These are phyloP conservation scores for Fusarium camptoceras DNA, from an alignment of 2,329 filamentous ascomycete species.

Conservation along the genomic window DNA sequence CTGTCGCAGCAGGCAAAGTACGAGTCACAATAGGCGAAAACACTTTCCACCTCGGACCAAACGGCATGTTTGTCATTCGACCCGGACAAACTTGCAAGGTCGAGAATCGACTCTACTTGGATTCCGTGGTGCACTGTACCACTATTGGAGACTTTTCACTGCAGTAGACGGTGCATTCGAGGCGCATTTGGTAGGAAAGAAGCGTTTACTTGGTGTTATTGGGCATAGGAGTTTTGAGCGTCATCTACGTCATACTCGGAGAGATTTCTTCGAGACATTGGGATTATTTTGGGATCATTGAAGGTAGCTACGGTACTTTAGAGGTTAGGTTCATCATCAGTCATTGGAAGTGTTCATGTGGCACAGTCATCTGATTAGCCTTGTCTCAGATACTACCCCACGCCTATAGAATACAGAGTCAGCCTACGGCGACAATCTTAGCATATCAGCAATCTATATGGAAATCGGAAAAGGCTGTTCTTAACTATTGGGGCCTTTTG, in stretches of 20 bases:
- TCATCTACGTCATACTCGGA: not conserved
- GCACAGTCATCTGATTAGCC: constrained; percentile 33
- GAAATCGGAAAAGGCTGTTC: constrained; percentile 7
- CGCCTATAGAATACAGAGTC: constrained; percentile 15
- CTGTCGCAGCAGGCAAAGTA: constrained; percentile 57
- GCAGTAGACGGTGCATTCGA: constrained; percentile 8
- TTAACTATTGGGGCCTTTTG: constrained; percentile 5
- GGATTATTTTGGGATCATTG: not conserved
- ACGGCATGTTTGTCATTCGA: constrained; percentile 59
- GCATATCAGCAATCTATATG: constrained; percentile 15
- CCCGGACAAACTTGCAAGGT: constrained; percentile 54
- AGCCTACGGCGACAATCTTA: constrained; percentile 18
- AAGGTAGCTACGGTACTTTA: not conserved
- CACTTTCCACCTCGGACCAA: constrained; percentile 56
- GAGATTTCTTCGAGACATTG: not conserved
- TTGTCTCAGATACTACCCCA: constrained; percentile 37
- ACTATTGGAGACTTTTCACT: constrained; percentile 46
- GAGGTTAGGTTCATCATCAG: constrained; percentile 15
- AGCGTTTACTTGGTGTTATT: not conserved
- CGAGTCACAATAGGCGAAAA: constrained; percentile 52
- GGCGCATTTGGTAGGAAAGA: constrained; percentile 2
- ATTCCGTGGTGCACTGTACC: constrained; percentile 58
- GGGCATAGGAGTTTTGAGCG: constrained; percentile 9
- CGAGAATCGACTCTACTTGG: constrained; percentile 58
- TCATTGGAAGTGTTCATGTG: constrained; percentile 32